A percentile compares a stretch with the other conserved stretches of the same genome.
Conservation (phyloP, 495 filamentous ascomycete genomes). For the Penicillium robsamsonii region DNA sequence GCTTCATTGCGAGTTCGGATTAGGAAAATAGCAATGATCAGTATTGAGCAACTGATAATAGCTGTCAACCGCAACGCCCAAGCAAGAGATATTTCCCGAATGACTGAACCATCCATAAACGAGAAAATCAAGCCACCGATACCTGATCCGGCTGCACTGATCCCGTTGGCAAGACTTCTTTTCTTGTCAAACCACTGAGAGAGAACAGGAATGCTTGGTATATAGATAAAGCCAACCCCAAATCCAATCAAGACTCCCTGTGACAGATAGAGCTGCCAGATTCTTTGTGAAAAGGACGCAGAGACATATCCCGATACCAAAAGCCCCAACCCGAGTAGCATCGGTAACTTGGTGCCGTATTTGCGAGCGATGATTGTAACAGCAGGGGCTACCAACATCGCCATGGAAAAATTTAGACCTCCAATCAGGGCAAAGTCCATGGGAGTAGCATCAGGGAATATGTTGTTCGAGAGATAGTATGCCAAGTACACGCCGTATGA, state of each 20-base stretch:
- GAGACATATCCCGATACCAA: conserved; percentile 41
- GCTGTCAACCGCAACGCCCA: conserved; percentile 73
- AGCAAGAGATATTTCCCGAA: conserved; percentile 43
- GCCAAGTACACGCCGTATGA: conserved; percentile 21
- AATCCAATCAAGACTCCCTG: conserved; percentile 51
- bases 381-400: conserved; percentile 9
- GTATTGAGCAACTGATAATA: conserved; percentile 57
- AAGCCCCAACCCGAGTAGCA: conserved; percentile 43
- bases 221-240: conserved; percentile 52
- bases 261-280: conserved; percentile 53
- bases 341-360: conserved; percentile 35
- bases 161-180: conserved; percentile 50
- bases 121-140: conserved; percentile 52
- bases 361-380: conserved; percentile 31
- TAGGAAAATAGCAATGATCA: conserved; percentile 54
- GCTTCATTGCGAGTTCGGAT: conserved; percentile 63
- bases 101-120: conserved; percentile 32
- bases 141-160: conserved; percentile 48
- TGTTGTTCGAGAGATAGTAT: conserved; percentile 11
- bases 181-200: conserved; percentile 53
- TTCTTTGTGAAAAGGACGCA: conserved; percentile 44
- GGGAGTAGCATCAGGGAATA: conserved; percentile 8
- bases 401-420: conserved; percentile 2
- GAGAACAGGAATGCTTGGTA: conserved; percentile 43
- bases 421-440: conserved; percentile 20